Conservation (phyloP, 495 filamentous ascomycete species). For the Oidiodendron maius region DNA sequence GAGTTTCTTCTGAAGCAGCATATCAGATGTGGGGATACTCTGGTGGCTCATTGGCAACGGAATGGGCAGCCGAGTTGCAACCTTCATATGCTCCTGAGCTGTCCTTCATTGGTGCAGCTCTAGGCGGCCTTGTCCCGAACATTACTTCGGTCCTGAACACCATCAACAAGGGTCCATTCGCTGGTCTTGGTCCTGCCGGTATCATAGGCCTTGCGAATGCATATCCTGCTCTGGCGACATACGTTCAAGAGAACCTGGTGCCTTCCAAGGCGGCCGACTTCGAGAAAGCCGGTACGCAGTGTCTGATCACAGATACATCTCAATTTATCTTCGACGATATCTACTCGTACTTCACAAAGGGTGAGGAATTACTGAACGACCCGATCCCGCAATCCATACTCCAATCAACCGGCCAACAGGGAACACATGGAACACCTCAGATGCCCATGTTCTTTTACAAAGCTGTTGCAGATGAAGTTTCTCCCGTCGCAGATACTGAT, state of each 20-base stretch:
- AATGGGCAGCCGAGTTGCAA: conserved; percentile 47
- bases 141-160: conserved; percentile 7
- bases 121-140: conserved; percentile 40
- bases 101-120: conserved; percentile 37
- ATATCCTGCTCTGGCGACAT: not conserved
- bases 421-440: conserved; percentile 34
- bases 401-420: conserved; percentile 29
- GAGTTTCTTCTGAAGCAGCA: conserved; percentile 11
- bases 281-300: conserved; percentile 23
- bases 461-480: conserved; percentile 39
- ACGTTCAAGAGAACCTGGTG: not conserved
- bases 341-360: conserved; percentile 32
- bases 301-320: conserved; percentile 17
- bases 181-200: not conserved
- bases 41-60: conserved; percentile 46
- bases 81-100: conserved; percentile 48
- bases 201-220: not conserved
- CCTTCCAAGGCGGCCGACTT: conserved; percentile 20
- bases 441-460: conserved; percentile 47
- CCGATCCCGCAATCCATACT: conserved; percentile 18
- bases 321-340: conserved; percentile 30
- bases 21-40: conserved; percentile 48
- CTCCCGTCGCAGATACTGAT: conserved; percentile 34
- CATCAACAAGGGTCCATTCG: conserved; percentile 3
- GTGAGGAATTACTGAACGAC: conserved; percentile 21